Evolutionary conservation across 192 early-diverging fungal genomes (phyloP), one percentile per base, ranked within the genome.

Genomic region (Entophlyctis helioformis): DNA sequence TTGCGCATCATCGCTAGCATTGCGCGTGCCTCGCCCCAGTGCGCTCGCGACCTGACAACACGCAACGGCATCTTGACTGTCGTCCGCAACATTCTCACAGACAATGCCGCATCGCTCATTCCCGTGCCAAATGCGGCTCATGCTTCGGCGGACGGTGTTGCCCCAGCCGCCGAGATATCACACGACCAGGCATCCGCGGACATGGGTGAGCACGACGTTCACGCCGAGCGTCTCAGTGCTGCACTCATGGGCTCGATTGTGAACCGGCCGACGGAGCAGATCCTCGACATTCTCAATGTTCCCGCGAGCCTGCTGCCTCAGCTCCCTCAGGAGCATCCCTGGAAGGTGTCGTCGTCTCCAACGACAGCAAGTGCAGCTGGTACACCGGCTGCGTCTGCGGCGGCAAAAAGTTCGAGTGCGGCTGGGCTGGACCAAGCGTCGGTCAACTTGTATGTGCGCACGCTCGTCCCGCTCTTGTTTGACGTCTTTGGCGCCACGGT

Each of bases 401-500:
- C 28, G n/a, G n/a, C n/a, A n/a, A n/a, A n/a, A n/a, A n/a, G n/a
- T n/a, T n/a, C n/a, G n/a, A n/a, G n/a, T n/a, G n/a, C n/a, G 3
- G 15, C 15, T n/a, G n/a, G n/a, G n/a, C n/a, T n/a, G n/a, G n/a
- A n/a, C n/a, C n/a, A n/a, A n/a, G n/a, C n/a, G 18, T 20, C 9
- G 15, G 6, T 60, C n/a, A 11, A 34, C 3, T 1, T 11, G 2
- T 68, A 81, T 34, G 53, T 63, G n/a, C 43, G n/a, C 9, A 39
- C 64, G 21, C 40, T 86, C 16, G 53, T 88, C 7, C 88, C 87
- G 6, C 62, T 84, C 12, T 37, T 88, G 44, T 63, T 86, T 25
- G 74, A 83, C 36, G 71, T 89, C 0, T 86, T 85, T 48, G 54
- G 67, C 1, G 71, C 77, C 0, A 84, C 82, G 0, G 77, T 84